Evolutionary conservation across 2,329 filamentous ascomycete species (phyloP).

Genomic region (Ramichloridium luteum): DNA sequence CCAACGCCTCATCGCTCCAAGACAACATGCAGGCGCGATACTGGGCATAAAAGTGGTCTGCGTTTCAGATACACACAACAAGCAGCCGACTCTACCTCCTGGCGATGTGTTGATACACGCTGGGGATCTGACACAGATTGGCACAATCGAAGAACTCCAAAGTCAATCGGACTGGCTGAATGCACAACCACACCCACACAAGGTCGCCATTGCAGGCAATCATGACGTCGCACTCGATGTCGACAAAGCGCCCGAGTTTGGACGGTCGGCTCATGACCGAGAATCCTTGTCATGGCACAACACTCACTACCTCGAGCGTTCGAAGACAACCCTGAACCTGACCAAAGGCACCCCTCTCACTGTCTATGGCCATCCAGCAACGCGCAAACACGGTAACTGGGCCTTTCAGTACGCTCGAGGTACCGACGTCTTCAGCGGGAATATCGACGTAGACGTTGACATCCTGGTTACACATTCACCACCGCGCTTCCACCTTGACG

Average conservation of each 20-base stretch:
- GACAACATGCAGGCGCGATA: too few relatives aligned
- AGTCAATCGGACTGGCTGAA: constrained; percentile 73
- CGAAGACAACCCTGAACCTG: constrained; percentile 47
- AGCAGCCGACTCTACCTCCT: constrained; percentile 46
- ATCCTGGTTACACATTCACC: constrained; percentile 74
- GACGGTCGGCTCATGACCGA: constrained; percentile 38
- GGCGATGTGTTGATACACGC: constrained; percentile 85
- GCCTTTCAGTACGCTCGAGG: constrained; percentile 63
- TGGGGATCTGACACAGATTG: constrained; percentile 68
- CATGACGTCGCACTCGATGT: constrained; percentile 83
- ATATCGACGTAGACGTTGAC: constrained; percentile 59
- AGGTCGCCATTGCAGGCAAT: constrained; percentile 75
- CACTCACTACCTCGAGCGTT: constrained; percentile 62
- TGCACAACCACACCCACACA: constrained; percentile 60
- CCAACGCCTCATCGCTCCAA: too few relatives aligned
- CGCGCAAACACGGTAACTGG: constrained; percentile 58
- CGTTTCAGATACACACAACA: constrained; percentile 78
- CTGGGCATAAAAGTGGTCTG: constrained; percentile 75
- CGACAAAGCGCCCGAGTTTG: constrained; percentile 39
- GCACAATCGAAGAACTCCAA: constrained; percentile 63
- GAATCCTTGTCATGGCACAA: constrained; percentile 50
- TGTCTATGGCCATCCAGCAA: constrained; percentile 54
- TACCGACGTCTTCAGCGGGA: constrained; percentile 58
- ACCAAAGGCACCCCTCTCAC: constrained; percentile 49
- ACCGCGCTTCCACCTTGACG: constrained; percentile 57